Percentiles rank a stretch among this genome's conserved stretches.
Evolutionary conservation across 2,329 filamentous ascomycete species (phyloP).

Genomic region (Monosporascus sp.): DNA sequence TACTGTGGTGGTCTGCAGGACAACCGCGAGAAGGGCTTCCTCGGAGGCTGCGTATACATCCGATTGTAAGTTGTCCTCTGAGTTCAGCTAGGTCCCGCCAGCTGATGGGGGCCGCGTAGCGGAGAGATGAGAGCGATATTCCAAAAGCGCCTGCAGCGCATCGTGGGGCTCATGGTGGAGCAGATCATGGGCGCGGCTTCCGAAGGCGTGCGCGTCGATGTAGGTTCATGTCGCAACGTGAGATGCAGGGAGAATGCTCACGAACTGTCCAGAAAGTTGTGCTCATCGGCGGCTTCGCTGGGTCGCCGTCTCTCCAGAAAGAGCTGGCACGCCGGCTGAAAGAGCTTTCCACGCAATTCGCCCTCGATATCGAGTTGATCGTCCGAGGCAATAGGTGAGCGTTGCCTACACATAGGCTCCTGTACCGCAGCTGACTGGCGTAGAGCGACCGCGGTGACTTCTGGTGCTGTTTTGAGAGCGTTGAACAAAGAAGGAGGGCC

Average conservation of each 20-base stretch:
- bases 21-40: conserved; percentile 4
- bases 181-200: conserved; percentile 1
- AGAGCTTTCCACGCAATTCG: background rate
- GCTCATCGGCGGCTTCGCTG: conserved; percentile 26
- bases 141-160: conserved; percentile 4
- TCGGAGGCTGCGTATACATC: conserved; percentile 3
- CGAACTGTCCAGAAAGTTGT: conserved; percentile 19
- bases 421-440: background rate
- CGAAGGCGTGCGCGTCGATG: background rate
- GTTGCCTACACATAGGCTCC: too few species aligned
- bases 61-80: conserved; percentile 1
- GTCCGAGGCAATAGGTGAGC: too few species aligned
- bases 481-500: conserved; percentile 23
- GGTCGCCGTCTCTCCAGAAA: conserved; percentile 18
- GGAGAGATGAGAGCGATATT: conserved; percentile 10
- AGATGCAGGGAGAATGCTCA: too few species aligned
- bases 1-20: conserved; percentile 5
- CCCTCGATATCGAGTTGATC: too few species aligned
- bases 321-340: conserved; percentile 12
- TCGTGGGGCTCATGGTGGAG: conserved; percentile 1
- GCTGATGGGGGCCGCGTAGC: background rate
- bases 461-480: conserved; percentile 24
- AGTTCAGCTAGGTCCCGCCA: background rate
- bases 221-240: background rate
- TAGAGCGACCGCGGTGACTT: conserved; percentile 22